These are phyloP conservation scores for Candida ponderosae DNA, from an alignment of 805 yeast genomes.

Conservation along the genomic window DNA sequence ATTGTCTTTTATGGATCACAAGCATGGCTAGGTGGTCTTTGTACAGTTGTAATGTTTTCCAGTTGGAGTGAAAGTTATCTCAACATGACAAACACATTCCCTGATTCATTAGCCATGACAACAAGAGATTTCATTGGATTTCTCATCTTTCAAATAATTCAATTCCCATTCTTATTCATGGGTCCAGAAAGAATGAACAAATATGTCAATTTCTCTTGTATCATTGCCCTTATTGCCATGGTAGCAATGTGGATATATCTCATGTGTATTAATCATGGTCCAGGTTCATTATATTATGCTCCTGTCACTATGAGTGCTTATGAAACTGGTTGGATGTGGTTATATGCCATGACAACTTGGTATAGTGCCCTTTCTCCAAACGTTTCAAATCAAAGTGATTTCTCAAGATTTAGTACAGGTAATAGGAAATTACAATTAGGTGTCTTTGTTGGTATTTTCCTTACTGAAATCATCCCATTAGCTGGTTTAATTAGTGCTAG, in stretches of 20 bases:
- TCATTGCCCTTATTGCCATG: conserved; percentile 16
- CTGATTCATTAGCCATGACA: conserved; percentile 24
- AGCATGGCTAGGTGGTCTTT: conserved; percentile 33
- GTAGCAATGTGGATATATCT: conserved; percentile 21
- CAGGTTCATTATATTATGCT: conserved; percentile 21
- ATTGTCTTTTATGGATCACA: conserved; percentile 35
- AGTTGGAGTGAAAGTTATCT: conserved; percentile 25
- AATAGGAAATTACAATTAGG: conserved; percentile 22
- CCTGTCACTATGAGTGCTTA: conserved; percentile 22
- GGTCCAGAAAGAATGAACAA: conserved; percentile 16
- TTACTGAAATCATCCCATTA: conserved; percentile 30
- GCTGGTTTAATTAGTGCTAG: conserved; percentile 33
- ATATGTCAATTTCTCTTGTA: conserved; percentile 10
- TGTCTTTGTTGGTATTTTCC: conserved; percentile 22
- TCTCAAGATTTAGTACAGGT: conserved; percentile 30
- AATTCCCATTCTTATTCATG: conserved; percentile 7
- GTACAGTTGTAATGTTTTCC: conserved; percentile 25
- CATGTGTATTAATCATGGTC: conserved; percentile 22
- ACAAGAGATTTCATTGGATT: conserved; percentile 26
- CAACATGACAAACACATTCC: conserved; percentile 26
- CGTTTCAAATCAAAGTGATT: conserved; percentile 32
- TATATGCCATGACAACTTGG: conserved; percentile 34
- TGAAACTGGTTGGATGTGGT: conserved; percentile 31
- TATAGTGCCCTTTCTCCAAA: conserved; percentile 34
- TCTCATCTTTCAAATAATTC: conserved; percentile 25